phyloP scores from a whole-genome alignment of 108 stramenopile genomes.

The Nitzschia sp. region DNA sequence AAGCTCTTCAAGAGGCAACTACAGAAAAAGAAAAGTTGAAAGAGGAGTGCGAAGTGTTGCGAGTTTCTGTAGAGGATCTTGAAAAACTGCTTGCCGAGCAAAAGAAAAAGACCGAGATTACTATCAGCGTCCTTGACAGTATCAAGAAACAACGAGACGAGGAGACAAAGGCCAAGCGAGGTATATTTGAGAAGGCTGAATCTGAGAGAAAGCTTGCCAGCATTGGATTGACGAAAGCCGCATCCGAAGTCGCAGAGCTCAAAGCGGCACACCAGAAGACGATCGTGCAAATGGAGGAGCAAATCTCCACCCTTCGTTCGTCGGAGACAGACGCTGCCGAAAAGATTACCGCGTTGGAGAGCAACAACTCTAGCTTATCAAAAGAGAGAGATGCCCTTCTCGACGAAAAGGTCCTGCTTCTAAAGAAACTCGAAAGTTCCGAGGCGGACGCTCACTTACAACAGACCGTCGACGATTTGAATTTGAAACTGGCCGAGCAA shows the following conservation, averaged over 20 bases:
- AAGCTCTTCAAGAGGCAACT: neutral
- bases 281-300: neutral
- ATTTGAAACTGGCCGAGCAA: too few relatives aligned
- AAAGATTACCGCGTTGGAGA: neutral
- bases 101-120: neutral
- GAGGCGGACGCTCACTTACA: too few relatives aligned
- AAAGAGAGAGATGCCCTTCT: neutral
- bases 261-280: neutral
- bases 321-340: neutral
- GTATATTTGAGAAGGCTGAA: neutral
- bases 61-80: neutral
- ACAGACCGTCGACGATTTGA: too few relatives aligned
- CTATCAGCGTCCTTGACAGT: neutral
- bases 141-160: neutral
- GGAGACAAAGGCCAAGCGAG: neutral
- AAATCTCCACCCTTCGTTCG: neutral
- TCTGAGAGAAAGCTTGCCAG: neutral
- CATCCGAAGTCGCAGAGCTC: neutral
- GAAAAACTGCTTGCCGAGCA: neutral
- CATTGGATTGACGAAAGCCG: neutral
- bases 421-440: too few relatives aligned
- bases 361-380: neutral
- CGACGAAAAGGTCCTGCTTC: neutral
- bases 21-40: neutral
- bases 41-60: neutral